Conservation (phyloP, 2,329 filamentous ascomycete species). For the Fusarium metavorans region DNA sequence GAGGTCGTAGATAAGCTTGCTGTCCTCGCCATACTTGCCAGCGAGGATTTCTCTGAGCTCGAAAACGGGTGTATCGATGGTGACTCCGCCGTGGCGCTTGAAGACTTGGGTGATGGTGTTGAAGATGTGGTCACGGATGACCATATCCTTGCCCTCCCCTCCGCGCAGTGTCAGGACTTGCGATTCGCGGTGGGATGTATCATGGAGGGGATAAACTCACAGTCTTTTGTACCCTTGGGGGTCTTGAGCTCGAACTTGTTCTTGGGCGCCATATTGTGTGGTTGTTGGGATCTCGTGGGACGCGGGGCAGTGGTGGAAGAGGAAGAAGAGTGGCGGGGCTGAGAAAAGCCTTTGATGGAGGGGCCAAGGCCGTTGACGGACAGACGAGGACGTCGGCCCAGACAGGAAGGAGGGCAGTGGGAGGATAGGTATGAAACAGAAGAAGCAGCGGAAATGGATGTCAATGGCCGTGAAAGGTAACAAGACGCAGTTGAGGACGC, state of each 20-base stretch:
- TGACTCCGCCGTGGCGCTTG: constrained; percentile 84
- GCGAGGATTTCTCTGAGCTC: constrained; percentile 88
- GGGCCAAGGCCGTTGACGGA: constrained; percentile 28
- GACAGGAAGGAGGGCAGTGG: constrained; percentile 16
- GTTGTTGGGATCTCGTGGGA: constrained; percentile 28
- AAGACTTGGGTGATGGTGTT: constrained; percentile 81
- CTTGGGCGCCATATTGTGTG: constrained; percentile 47
- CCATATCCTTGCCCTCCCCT: constrained; percentile 80
- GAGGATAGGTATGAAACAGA: neutral
- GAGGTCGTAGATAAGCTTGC: constrained; percentile 90
- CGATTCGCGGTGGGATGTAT: neutral
- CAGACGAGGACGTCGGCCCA: neutral
- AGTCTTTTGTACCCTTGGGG: constrained; percentile 92
- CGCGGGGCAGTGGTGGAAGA: constrained; percentile 41
- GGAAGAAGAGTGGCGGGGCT: constrained; percentile 39
- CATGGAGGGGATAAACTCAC: constrained; percentile 51
- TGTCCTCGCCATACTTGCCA: constrained; percentile 93
- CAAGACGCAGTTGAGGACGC: constrained; percentile 25
- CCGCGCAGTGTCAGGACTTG: constrained; percentile 24
- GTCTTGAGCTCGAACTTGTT: constrained; percentile 73
- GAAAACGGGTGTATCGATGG: constrained; percentile 86
- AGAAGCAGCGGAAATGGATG: neutral
- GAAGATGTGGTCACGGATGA: constrained; percentile 85
- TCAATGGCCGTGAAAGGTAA: constrained; percentile 18
- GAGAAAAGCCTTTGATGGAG: constrained; percentile 40